These are phyloP conservation scores for Ophiostoma perfectum DNA, from an alignment of 2,329 filamentous ascomycete species.

Conservation along the genomic window DNA sequence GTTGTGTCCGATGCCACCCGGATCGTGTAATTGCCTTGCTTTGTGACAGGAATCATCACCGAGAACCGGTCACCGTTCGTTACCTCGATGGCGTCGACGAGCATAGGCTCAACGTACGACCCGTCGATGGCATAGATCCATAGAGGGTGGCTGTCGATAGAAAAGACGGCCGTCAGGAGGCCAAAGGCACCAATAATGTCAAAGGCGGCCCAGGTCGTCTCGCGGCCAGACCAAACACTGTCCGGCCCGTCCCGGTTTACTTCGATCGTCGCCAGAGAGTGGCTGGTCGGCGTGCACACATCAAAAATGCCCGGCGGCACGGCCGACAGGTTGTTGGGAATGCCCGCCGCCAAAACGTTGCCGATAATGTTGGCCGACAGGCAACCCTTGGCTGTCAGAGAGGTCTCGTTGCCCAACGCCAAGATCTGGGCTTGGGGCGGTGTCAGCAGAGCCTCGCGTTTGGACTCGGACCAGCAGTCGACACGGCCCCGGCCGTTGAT, in stretches of 20 bases:
- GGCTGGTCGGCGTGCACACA: slow-evolving; percentile 44
- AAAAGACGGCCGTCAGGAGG: slow-evolving; percentile 41
- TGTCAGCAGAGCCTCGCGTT: slow-evolving; percentile 39
- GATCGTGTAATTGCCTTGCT: slow-evolving; percentile 48
- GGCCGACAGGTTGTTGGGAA: slow-evolving; percentile 32
- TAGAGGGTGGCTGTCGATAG: slow-evolving; percentile 50
- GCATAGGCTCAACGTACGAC: slow-evolving; percentile 48
- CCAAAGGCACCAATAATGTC: slow-evolving; percentile 50
- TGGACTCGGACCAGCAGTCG: slow-evolving; percentile 43
- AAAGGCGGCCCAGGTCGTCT: slow-evolving; percentile 44
- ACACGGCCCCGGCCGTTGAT: slow-evolving; percentile 58
- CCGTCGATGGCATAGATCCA: slow-evolving; percentile 53
- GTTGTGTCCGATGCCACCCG: slow-evolving; percentile 45
- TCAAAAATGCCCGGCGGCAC: slow-evolving; percentile 42
- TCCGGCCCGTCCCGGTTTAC: slow-evolving; percentile 29
- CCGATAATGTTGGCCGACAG: slow-evolving; percentile 40
- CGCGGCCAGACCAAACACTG: background rate
- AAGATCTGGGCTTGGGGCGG: slow-evolving; percentile 33
- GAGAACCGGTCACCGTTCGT: slow-evolving; percentile 51
- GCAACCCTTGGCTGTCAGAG: slow-evolving; percentile 41
- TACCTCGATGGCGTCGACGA: slow-evolving; percentile 43
- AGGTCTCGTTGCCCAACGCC: slow-evolving; percentile 29
- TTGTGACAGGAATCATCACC: slow-evolving; percentile 39
- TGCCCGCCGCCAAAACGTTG: slow-evolving; percentile 29
- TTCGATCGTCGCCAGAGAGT: slow-evolving; percentile 40